These are phyloP conservation scores for Crucihimalaya himalaica DNA, from an alignment of 345 rosid genomes.

Conservation along the genomic window DNA sequence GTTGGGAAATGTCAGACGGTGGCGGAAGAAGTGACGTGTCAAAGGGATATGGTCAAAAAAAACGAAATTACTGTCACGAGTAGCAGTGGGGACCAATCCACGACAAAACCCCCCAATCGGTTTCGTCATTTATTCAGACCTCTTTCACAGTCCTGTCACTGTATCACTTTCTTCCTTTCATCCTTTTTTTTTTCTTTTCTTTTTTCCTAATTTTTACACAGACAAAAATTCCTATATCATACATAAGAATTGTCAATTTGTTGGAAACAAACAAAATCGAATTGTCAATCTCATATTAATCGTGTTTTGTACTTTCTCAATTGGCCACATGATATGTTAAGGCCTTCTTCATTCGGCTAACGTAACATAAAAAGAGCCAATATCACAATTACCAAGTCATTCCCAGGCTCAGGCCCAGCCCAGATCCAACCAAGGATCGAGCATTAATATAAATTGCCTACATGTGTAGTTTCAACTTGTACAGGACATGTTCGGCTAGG, in stretches of 20 bases:
- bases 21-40: slow-evolving; percentile 40
- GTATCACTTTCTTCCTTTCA: slow-evolving; percentile 9
- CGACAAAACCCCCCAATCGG: slow-evolving; percentile 22
- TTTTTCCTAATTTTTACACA: not conserved
- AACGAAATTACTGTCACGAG: slow-evolving; percentile 34
- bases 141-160: slow-evolving; percentile 40
- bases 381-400: too few relatives aligned
- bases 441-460: not conserved
- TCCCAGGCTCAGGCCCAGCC: not conserved
- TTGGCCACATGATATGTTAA: not conserved
- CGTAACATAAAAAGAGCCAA: not conserved
- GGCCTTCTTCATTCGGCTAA: not conserved
- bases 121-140: slow-evolving; percentile 16
- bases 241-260: slow-evolving; percentile 25
- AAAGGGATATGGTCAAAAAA: slow-evolving; percentile 28
- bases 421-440: too few relatives aligned
- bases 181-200: not conserved
- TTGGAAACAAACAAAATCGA: not conserved
- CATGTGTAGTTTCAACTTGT: not conserved
- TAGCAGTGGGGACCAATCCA: slow-evolving; percentile 34
- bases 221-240: slow-evolving; percentile 23
- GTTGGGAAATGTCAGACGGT: slow-evolving; percentile 30
- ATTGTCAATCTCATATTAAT: not conserved
- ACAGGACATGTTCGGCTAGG: not conserved
- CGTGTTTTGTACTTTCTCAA: not conserved